Evolutionary conservation across 192 early-diverging fungal species (phyloP), one percentile per base, ranked within the genome.

Genomic region (Ambispora gerdemannii): DNA sequence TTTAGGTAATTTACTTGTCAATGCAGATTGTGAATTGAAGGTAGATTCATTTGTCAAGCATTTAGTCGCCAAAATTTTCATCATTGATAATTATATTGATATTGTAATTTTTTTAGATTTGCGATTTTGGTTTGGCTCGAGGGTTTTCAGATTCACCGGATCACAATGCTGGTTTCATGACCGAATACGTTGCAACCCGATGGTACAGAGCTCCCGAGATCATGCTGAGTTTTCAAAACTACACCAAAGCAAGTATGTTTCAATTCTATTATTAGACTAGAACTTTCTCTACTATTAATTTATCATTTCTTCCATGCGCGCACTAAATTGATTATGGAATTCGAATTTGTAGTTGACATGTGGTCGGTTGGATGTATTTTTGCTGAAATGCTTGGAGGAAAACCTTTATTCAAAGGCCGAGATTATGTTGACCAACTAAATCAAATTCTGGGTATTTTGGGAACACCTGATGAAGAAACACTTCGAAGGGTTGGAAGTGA

Each of bases 371-470:
- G 97, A 17, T 99, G 97, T 76, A 98, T 99, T 61, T 96, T 99
- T 81, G 95, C 96, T 27, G 97, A 99, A 80, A 88, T 99, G 75
- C 85, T 96, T 47, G 93, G 93, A 60, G 88, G 90, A 25, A 91
- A 91, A 77, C 93, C 95, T 7, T 82, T 99, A 65, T 99, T 98
- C 80, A 98, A 95, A 73, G 97, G 97, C 24, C 85, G 91, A 36
- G 97, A 98, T 83, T 96, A 95, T 76, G 95, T 97, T n/a, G 95
- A 99, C 76, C 97, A 99, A 78, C 83, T 99, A 72, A 97, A 96
- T 78, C 93, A 98, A 80, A 99, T 99, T 60, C 81, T 99, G 63
- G 85, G 87, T 64, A 90, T 99, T 51, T 86, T 97, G 50, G 97
- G 97, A 50, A 96, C 96, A 0, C 97, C 97, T n/a, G 92, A 94